Base-by-base conservation (phyloP, 495 filamentous ascomycete genomes). In the Aspergillus homomorphus region DNA sequence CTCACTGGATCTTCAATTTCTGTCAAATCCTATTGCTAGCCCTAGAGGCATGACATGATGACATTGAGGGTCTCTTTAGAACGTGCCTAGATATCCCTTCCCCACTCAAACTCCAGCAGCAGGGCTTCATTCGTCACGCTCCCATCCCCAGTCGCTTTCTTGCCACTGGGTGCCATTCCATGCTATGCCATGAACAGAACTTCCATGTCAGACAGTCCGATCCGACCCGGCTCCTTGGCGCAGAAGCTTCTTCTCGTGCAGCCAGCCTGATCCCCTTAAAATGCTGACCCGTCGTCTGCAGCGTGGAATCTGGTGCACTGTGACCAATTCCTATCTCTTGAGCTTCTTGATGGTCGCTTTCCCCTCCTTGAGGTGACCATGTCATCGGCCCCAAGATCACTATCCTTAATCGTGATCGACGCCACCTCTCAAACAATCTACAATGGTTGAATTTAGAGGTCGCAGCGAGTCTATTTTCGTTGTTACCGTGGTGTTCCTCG, bases 381-480 rank as follows among this genome's bases (percentile, higher is more conserved):
- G 45, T 46, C 30, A 45, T 26, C 38, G 43, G 18, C 50, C 38
- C 22, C 16, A n/a, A 50, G 43, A 57, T 26, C 57, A 43, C 60
- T 54, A 26, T 23, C 30, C 51, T 20, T 48, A 2, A 12, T 14
- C 33, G 10, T 48, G 30, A 55, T 60, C 45, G 21, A 22, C 52
- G 9, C 8, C 5, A 23, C 16, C 18, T 16, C 19, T 1, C 15
- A 22, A 45, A 45, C 38, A 19, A 12, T 30, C 62, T 62, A 72
- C 52, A 3, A 77, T 77, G 74, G 54, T 63, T 52, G 57, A 66
- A 45, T 61, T 77, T 49, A 63, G 72, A 50, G 74, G 73, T 53
- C 69, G 73, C 60, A 75, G 73, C 56, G 30, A 63, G 57, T 50
- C 67, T 14, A 76, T 77, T 53, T 73, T 76, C 44, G 62, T 76